Base-by-base conservation (phyloP, 1,139 yeast species). In the Hansenula sp. region DNA sequence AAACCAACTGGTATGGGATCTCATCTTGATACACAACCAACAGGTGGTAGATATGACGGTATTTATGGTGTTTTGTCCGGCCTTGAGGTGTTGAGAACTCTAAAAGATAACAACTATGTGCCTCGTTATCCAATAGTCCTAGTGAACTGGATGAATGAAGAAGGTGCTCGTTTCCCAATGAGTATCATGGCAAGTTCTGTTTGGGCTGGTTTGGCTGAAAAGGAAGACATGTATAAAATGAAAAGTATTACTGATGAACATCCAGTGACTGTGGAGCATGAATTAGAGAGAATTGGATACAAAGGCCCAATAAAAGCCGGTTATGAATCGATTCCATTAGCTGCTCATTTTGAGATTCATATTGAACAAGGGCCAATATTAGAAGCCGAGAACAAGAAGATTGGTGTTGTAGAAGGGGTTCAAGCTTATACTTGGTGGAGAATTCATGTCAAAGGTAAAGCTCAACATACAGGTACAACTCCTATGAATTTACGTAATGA, bases 11-110 rank as follows among this genome's bases (percentile, higher is more conserved):
- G 78, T 12, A 79, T 83, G 49, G 90, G 91, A 0, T 81, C 89
- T 0, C 90, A 84, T 61, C 63, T 84, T 46, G 90, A 84, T 56
- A 84, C 90, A 1, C 90, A 84, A 62, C 90, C 90, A n/a, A 80
- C 81, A 7, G 90, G 90, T 29, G 90, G 90, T 7, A 67, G 87
- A 48, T 84, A 82, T 56, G 90, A 84, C 56, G 91, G 90, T 29
- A 77, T 81, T 36, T 71, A 74, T 33, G 91, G 90, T 19, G 90
- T 84, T 7, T 67, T 82, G 41, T 65, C 83, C 12, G 90, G 88
- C 0, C 64, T 84, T 36, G 89, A 84, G 59, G 79, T 83, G 5
- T 60, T 84, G 50, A 66, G 88, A 48, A 81, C 89, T 4, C 62
- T 83, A 55, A 77, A 79, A 47, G 87, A 79, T 13, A 77, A 80